Evolutionary conservation across 208 protist genomes (phyloP).

Genomic region (Wallacemonas sp.): DNA sequence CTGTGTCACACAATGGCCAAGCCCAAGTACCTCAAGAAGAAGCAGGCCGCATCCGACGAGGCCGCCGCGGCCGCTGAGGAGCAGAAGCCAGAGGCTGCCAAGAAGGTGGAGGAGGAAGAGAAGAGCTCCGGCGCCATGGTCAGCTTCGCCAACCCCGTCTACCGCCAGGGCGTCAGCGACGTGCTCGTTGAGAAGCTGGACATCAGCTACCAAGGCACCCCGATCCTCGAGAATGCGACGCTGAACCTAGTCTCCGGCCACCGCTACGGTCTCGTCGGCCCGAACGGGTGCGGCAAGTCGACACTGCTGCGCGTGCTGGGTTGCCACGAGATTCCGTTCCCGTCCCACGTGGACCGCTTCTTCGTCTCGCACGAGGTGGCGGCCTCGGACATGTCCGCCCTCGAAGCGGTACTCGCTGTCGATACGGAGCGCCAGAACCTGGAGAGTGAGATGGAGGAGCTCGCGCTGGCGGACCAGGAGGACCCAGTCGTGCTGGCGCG

Average conservation of each 20-base stretch:
- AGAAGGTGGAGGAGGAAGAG: conserved; percentile 23
- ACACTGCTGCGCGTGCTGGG: conserved; percentile 89
- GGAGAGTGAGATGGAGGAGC: conserved; percentile 84
- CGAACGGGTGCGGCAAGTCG: conserved; percentile 94
- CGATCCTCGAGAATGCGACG: conserved; percentile 83
- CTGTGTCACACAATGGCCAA: conserved; percentile 56
- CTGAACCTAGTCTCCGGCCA: conserved; percentile 83
- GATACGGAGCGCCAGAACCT: conserved; percentile 83
- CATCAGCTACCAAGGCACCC: conserved; percentile 87
- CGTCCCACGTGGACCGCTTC: conserved; percentile 94
- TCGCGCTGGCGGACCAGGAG: conserved; percentile 78
- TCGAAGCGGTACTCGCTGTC: conserved; percentile 83
- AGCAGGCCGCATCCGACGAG: conserved; percentile 42
- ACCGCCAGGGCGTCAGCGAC: conserved; percentile 84
- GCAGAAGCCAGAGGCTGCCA: conserved; percentile 35
- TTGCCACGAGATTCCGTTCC: conserved; percentile 91
- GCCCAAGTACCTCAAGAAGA: conserved; percentile 86
- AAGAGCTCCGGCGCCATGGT: conserved; percentile 82
- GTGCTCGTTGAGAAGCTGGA: conserved; percentile 89
- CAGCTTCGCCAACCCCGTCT: conserved; percentile 76
- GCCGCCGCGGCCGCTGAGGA: conserved; percentile 9
- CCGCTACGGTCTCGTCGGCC: conserved; percentile 89
- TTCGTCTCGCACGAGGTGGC: conserved; percentile 98
- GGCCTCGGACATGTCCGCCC: conserved; percentile 75
- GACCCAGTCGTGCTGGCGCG: conserved; percentile 68